Percentiles rank a stretch among this genome's conserved stretches.
Conservation (phyloP, 2,329 filamentous ascomycete genomes). For the Ascochyta koolunga region DNA sequence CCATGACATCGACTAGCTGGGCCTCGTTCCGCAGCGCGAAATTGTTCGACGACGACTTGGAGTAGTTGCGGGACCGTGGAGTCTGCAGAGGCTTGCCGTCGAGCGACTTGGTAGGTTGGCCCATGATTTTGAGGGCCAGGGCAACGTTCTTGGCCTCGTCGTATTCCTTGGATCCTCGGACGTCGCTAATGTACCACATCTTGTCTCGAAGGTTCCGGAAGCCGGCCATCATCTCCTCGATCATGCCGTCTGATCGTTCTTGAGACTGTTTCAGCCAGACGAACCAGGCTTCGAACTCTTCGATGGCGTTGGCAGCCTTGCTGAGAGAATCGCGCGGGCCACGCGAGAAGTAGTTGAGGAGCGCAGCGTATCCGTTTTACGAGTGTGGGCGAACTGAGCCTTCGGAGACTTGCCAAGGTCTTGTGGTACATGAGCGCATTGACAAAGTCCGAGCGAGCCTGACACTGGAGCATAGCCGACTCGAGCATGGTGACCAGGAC, state of each 20-base stretch:
- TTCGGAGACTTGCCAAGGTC: constrained; percentile 75
- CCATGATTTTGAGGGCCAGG: constrained; percentile 90
- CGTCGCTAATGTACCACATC: constrained; percentile 98
- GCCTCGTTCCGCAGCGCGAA: constrained; percentile 82
- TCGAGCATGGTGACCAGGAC: constrained; percentile 75
- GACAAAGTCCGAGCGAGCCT: constrained; percentile 80
- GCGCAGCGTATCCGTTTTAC: constrained; percentile 72
- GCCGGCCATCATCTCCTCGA: constrained; percentile 75
- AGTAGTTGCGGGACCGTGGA: constrained; percentile 51
- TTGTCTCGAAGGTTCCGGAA: constrained; percentile 84
- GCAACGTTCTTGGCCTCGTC: constrained; percentile 86
- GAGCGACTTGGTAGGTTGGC: constrained; percentile 56
- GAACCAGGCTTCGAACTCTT: constrained; percentile 81
- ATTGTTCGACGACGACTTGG: constrained; percentile 55
- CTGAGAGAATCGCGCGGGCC: constrained; percentile 73
- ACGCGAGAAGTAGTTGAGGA: constrained; percentile 75
- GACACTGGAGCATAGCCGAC: constrained; percentile 76
- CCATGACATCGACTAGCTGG: constrained; percentile 85
- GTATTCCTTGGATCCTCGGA: constrained; percentile 86
- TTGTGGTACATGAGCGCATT: constrained; percentile 86
- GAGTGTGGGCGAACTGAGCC: constrained; percentile 64
- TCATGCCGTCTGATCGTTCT: constrained; percentile 74
- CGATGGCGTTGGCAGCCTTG: constrained; percentile 72
- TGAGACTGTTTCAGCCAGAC: constrained; percentile 84
- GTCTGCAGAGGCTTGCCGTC: constrained; percentile 49